Evolutionary conservation across 202 grass and related monocot genomes (phyloP).

Genomic region (Digitaria exilis): DNA sequence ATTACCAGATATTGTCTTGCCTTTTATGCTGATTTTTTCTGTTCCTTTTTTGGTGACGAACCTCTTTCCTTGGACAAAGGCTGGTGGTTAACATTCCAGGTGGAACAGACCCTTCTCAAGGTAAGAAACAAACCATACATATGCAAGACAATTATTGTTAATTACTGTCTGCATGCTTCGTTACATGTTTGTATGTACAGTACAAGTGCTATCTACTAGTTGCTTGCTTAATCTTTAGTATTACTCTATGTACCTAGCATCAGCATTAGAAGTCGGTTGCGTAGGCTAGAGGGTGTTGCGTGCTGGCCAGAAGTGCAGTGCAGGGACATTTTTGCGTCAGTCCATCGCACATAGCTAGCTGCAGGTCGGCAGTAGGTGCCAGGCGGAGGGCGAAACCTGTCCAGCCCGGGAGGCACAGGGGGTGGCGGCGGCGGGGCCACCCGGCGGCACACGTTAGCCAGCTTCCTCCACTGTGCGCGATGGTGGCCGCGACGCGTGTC

Average conservation of each 20-base stretch:
- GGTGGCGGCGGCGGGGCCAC: neutral
- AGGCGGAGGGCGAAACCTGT: constrained; percentile 26
- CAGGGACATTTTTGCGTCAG: neutral
- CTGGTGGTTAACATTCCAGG: constrained; percentile 80
- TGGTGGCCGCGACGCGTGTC: constrained; percentile 30
- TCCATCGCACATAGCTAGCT: neutral
- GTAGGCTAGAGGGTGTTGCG: neutral
- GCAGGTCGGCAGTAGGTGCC: neutral
- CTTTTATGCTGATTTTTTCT: neutral
- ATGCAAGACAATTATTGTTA: neutral
- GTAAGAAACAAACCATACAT: constrained; percentile 28
- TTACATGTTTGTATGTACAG: neutral
- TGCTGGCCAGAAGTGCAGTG: no score
- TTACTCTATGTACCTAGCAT: neutral
- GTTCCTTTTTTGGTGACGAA: neutral
- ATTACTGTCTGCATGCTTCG: neutral
- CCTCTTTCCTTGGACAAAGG: constrained; percentile 38
- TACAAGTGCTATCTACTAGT: neutral
- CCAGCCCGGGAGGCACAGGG: neutral
- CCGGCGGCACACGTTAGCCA: neutral
- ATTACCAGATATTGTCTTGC: neutral
- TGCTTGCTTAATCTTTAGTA: neutral
- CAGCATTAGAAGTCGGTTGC: neutral
- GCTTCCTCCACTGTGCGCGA: neutral
- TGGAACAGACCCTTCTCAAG: constrained; percentile 69